Percentiles rank a stretch among this genome's conserved stretches.
These are phyloP conservation scores for Geotrichum histeridarum DNA, from an alignment of 1,139 yeast species.

Conservation along the genomic window DNA sequence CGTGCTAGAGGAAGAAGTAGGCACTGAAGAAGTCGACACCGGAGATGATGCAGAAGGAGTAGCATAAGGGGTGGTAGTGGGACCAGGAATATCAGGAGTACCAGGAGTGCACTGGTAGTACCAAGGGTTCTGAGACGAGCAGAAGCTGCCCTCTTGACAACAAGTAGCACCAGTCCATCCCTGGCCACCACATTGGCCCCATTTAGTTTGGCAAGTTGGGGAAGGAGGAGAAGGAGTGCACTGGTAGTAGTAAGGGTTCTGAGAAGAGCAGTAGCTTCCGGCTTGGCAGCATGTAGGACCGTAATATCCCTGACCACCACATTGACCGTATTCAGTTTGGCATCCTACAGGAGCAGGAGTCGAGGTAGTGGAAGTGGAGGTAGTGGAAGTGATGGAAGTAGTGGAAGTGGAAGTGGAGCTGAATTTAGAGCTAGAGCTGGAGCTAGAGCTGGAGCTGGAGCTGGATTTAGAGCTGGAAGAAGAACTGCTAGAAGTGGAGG, in stretches of 20 bases:
- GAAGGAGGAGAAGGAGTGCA: slow-evolving; percentile 7
- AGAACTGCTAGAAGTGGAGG: slow-evolving; percentile 6
- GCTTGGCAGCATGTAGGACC: slow-evolving; percentile 18
- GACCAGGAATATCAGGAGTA: slow-evolving; percentile 7
- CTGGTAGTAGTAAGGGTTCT: slow-evolving; percentile 4
- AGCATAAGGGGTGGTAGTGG: slow-evolving; percentile 17
- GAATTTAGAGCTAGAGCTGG: neutral
- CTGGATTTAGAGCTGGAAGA: slow-evolving; percentile 6
- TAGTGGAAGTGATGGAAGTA: slow-evolving; percentile 1
- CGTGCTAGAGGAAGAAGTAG: slow-evolving; percentile 11
- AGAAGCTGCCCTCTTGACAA: slow-evolving; percentile 14
- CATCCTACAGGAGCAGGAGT: slow-evolving; percentile 1
- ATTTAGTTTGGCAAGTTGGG: neutral
- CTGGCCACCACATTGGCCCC: slow-evolving; percentile 9
- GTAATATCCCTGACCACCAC: slow-evolving; percentile 14
- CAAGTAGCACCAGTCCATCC: slow-evolving; percentile 11
- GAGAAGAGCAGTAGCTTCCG: slow-evolving; percentile 14
- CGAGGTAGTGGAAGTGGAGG: slow-evolving; percentile 7
- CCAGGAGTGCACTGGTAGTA: slow-evolving; percentile 16
- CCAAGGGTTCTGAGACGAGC: slow-evolving; percentile 9
- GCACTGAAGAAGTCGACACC: slow-evolving; percentile 1
- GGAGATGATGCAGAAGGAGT: too few species aligned
- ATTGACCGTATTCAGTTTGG: slow-evolving; percentile 10
- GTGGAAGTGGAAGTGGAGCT: slow-evolving; percentile 15
- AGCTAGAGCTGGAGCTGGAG: neutral